Conservation (phyloP, 495 filamentous ascomycete species). For the Talaromyces thailandensis region DNA sequence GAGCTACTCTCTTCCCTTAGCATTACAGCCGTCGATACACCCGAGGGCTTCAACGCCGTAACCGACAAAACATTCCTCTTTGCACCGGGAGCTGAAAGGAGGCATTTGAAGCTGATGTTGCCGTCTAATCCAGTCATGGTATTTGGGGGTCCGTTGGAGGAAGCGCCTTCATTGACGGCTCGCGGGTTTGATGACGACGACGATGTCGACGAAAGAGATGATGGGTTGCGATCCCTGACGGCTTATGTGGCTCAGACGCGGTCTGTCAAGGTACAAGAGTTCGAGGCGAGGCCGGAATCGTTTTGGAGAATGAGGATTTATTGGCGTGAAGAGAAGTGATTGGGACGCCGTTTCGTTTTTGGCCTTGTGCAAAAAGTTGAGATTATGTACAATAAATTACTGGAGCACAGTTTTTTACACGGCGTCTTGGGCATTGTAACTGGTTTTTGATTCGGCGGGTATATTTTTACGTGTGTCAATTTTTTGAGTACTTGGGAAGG, state of each 20-base stretch:
- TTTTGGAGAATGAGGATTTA: slow-evolving; percentile 39
- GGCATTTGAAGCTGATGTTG: slow-evolving; percentile 28
- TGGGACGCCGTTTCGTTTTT: neutral
- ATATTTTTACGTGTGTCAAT: neutral
- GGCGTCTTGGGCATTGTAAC: neutral
- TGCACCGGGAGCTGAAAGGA: slow-evolving; percentile 40
- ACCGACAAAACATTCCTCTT: slow-evolving; percentile 49
- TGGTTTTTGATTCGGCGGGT: neutral
- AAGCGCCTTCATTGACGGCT: slow-evolving; percentile 3
- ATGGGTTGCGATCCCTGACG: slow-evolving; percentile 10
- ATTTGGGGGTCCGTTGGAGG: slow-evolving; percentile 28
- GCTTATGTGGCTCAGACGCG: slow-evolving; percentile 13
- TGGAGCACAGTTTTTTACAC: neutral
- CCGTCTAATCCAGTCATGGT: slow-evolving; percentile 19
- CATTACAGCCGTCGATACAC: slow-evolving; percentile 47
- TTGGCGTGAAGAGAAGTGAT: slow-evolving; percentile 10
- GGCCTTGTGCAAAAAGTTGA: neutral
- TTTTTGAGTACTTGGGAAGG: neutral
- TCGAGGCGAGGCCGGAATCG: slow-evolving; percentile 28
- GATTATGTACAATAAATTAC: neutral
- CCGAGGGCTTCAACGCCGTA: slow-evolving; percentile 46
- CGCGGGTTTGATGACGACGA: neutral
- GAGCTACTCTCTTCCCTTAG: slow-evolving; percentile 43
- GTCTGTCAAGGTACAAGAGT: slow-evolving; percentile 22
- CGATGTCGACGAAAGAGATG: neutral